Conservation (phyloP, 306 rosid genomes). For the Pterocarpus santalinus region DNA sequence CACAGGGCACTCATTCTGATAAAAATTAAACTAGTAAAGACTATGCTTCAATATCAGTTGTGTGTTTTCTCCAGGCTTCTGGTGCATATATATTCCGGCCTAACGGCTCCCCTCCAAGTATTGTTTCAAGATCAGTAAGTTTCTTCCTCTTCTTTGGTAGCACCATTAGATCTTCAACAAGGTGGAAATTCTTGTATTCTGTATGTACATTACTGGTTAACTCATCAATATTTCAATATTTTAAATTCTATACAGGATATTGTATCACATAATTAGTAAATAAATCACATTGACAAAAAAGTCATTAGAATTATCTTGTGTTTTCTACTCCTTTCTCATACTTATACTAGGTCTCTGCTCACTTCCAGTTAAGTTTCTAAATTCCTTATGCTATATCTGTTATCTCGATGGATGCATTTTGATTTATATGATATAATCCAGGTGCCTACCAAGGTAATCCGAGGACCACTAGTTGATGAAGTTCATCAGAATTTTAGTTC, state of each 20-base stretch:
- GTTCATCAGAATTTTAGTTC: slow-evolving; percentile 76
- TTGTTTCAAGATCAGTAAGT: slow-evolving; percentile 88
- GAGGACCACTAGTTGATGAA: slow-evolving; percentile 78
- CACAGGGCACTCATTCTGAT: slow-evolving; percentile 19
- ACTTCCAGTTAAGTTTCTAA: neutral
- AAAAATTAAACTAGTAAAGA: slow-evolving; percentile 9
- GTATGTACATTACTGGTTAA: neutral
- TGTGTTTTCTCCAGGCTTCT: slow-evolving; percentile 61
- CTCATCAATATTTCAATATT: neutral
- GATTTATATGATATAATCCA: slow-evolving; percentile 37
- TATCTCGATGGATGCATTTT: neutral
- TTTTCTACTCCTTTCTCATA: slow-evolving; percentile 6
- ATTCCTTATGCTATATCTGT: slow-evolving; percentile 7
- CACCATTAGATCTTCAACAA: too few relatives aligned
- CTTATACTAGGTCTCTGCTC: neutral
- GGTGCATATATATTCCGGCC: slow-evolving; percentile 96
- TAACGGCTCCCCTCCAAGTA: slow-evolving; percentile 62
- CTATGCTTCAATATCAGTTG: slow-evolving; percentile 20
- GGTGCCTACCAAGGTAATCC: slow-evolving; percentile 71
- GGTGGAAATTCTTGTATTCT: too few relatives aligned
- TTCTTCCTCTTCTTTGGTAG: neutral
- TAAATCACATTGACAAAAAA: neutral
- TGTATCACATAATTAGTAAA: neutral
- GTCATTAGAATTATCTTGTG: neutral
- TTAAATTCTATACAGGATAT: neutral